Evolutionary conservation across 2,329 filamentous ascomycete genomes (phyloP), one percentile per base, ranked within the genome.

Genomic region (Phialophora chinensis): DNA sequence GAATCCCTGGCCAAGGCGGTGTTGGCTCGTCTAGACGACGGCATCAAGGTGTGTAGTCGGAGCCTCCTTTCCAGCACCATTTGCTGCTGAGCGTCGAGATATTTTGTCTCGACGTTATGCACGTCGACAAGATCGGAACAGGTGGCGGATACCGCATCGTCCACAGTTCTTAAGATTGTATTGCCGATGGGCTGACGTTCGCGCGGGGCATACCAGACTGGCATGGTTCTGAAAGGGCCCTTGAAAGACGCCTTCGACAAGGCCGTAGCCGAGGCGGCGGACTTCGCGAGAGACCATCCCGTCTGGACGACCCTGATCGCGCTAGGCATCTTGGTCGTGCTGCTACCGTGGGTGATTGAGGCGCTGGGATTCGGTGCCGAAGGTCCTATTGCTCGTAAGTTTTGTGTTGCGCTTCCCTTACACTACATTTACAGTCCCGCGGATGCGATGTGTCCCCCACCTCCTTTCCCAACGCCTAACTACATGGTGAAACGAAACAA

Each of bases 281-380:
- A 54, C 2, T 74, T 75, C 50, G 67, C 70, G 3, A 63, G 29
- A n/a, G 70, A 75, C 0, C 73, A 76, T 44, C 73, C 74, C 0
- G 66, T 70, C 4, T 75, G 72, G 52, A 62, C 63, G 5, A 73
- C 71, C 1, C 38, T 75, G 7, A 62, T 77, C 44, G 75, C 74
- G 0, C 50, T 77, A 8, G 73, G 73, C 1, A 63, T 76, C 5
- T 53, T 76, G 38, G 69, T 62, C 8, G 25, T 72, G 4, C 29
- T 76, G 38, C 49, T 66, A 2, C 75, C 74, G 8, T 75, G 73
- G 73, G 67, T 73, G 11, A 56, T 76, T 23, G 72, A 74, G 59
- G 55, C 65, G 0, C 54, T 77, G 31, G 75, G 75, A 0, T 77
- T 76, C 54, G 72, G 63, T 0, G 74, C 72, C 56, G 20, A 71